Conservation (phyloP, 2,329 filamentous ascomycete genomes). For the Cordyceps tenuipes region DNA sequence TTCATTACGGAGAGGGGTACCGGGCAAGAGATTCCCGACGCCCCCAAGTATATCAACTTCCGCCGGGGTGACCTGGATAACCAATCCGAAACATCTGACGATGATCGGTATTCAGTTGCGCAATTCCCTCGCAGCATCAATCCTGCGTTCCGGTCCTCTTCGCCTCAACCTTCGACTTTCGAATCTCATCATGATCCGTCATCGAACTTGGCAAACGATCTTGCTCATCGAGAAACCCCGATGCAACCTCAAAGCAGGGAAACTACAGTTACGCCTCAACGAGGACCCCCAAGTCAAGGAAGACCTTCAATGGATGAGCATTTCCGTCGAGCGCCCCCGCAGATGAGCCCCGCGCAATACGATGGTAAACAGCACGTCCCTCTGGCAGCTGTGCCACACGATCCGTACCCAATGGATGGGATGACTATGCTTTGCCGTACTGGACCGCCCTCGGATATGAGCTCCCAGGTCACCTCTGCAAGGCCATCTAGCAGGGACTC, state of each 20-base stretch:
- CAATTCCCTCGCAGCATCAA: slow-evolving; percentile 95
- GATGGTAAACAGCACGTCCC: slow-evolving; percentile 45
- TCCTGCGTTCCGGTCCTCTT: slow-evolving; percentile 89
- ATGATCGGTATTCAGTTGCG: slow-evolving; percentile 86
- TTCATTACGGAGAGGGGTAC: slow-evolving; percentile 90
- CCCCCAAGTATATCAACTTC: slow-evolving; percentile 98
- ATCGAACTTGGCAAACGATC: slow-evolving; percentile 59
- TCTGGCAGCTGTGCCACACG: slow-evolving; percentile 69
- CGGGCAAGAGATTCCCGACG: slow-evolving; percentile 93
- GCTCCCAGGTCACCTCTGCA: slow-evolving; percentile 45
- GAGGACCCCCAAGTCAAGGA: slow-evolving; percentile 20
- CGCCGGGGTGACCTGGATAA: slow-evolving; percentile 82
- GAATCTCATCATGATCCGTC: slow-evolving; percentile 88
- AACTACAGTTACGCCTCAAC: slow-evolving; percentile 44
- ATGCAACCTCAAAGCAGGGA: slow-evolving; percentile 40
- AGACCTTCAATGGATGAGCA: slow-evolving; percentile 14
- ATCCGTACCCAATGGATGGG: slow-evolving; percentile 87
- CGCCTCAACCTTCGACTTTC: slow-evolving; percentile 86
- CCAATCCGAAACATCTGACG: slow-evolving; percentile 74
- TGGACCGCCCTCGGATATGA: slow-evolving; percentile 50
- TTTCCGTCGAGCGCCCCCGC: slow-evolving; percentile 16
- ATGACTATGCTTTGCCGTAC: slow-evolving; percentile 96
- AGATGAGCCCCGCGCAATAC: slow-evolving; percentile 12
- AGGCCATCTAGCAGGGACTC: slow-evolving; percentile 80
- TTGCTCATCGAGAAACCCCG: slow-evolving; percentile 50